Evolutionary conservation across 108 stramenopile genomes (phyloP), one percentile per base, ranked within the genome.

Genomic region (Nitzschia sp.): DNA sequence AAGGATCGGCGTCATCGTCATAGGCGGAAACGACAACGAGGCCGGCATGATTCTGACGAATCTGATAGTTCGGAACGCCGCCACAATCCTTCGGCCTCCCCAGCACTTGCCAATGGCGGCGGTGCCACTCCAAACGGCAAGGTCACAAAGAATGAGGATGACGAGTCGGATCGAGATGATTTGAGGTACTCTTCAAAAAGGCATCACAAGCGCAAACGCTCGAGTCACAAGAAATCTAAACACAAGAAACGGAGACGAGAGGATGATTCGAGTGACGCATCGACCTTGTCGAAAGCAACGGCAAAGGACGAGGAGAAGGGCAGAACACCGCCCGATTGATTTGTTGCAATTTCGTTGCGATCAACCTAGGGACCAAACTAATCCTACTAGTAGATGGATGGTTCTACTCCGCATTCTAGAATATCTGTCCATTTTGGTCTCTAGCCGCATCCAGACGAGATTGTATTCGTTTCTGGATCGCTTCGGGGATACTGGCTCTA

Each of bases 381-480:
- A n/a, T n/a, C n/a, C n/a, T n/a, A n/a, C n/a, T n/a, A n/a, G n/a
- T n/a, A n/a, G n/a, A n/a, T n/a, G n/a, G n/a, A n/a, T n/a, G n/a
- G n/a, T n/a, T n/a, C n/a, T n/a, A n/a, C n/a, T 13, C 38, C 13
- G 38, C 13, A 6, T 26, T 8, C 26, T 56, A 67, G 36, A 67
- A 77, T 24, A 58, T 26, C 23, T 77, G 69, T 6, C 54, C 35
- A 66, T 54, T 77, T 18, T 49, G 28, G 8, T 77, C 76, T 26
- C 76, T 54, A 58, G 54, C 55, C 17, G 59, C 59, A 26, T 64
- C 70, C 54, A 81, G 47, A 27, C 80, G 64, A 17, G 28, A 19
- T 64, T 81, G 74, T 36, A 81, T 81, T 30, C 65, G 55, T 53
- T 59, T n/a, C 53, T 64, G 72, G 1, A 80, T 42, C 17, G 18